A percentile compares a stretch with the other conserved stretches of the same genome.
These are phyloP conservation scores for Chlorencoelia australis DNA, from an alignment of 2,329 filamentous ascomycete species.

Conservation along the genomic window DNA sequence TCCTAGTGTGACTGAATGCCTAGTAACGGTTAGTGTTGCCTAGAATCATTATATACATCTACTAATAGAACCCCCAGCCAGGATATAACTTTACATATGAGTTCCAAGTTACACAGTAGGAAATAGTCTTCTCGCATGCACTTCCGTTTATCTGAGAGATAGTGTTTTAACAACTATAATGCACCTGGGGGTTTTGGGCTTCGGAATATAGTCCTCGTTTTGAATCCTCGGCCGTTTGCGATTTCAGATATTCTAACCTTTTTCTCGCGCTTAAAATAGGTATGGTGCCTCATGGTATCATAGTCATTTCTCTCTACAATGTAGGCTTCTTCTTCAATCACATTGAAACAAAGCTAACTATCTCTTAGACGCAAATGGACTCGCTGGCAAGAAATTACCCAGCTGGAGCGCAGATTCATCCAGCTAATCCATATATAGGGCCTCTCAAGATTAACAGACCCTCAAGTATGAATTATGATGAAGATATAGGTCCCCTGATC, in stretches of 20 bases:
- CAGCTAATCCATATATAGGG: constrained; percentile 43
- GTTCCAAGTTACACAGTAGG: constrained; percentile 11
- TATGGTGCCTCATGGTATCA: constrained; percentile 50
- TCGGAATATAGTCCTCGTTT: too few species aligned
- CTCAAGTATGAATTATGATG: constrained; percentile 45
- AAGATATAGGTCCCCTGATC: constrained; percentile 42
- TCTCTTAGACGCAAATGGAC: constrained; percentile 35
- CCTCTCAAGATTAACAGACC: constrained; percentile 51
- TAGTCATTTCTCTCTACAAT: constrained; percentile 40
- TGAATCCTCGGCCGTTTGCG: too few species aligned
- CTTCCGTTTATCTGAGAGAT: too few species aligned
- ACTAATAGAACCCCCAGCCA: constrained; percentile 27
- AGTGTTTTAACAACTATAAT: too few species aligned
- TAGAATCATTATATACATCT: constrained; percentile 51
- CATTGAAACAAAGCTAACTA: background rate
- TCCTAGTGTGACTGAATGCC: constrained; percentile 32
- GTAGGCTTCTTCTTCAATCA: constrained; percentile 8
- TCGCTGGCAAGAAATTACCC: constrained; percentile 36
- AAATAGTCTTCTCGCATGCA: too few species aligned
- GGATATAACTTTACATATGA: constrained; percentile 17
- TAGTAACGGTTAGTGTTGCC: constrained; percentile 33
- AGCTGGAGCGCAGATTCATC: background rate
- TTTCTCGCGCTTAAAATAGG: too few species aligned
- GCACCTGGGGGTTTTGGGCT: too few species aligned
- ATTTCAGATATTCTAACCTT: too few species aligned